A percentile compares a stretch with the other conserved stretches of the same genome.
Evolutionary conservation across 2,329 filamentous ascomycete genomes (phyloP).

Genomic region (Nigrospora oryzae): DNA sequence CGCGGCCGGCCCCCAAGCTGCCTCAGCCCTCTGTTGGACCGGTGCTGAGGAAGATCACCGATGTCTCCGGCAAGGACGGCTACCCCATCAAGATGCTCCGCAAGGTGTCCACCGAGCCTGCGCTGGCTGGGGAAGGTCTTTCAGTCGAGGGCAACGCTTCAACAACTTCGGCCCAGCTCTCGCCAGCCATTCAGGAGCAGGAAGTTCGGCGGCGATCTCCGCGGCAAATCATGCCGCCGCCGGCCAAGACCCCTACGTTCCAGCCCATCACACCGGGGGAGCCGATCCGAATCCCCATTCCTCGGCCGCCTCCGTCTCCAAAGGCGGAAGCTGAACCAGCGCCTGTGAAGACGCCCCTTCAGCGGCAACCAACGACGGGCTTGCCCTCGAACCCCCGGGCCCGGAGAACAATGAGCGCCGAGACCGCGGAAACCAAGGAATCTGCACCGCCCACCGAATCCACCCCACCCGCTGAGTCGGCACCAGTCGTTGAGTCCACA

Average conservation of each 20-base stretch:
- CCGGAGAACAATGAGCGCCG: slow-evolving; percentile 18
- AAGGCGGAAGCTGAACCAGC: slow-evolving; percentile 20
- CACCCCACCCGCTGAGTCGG: background rate
- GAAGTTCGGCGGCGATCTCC: slow-evolving; percentile 42
- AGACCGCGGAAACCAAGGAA: slow-evolving; percentile 20
- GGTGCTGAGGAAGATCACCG: background rate
- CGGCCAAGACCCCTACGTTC: slow-evolving; percentile 11
- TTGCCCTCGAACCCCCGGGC: slow-evolving; percentile 39
- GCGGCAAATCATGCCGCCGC: slow-evolving; percentile 19
- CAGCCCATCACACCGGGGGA: slow-evolving; percentile 17
- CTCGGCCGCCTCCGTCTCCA: slow-evolving; percentile 19
- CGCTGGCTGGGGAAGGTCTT: slow-evolving; percentile 9
- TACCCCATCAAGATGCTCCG: background rate
- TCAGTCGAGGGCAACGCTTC: slow-evolving; percentile 25
- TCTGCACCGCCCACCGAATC: background rate
- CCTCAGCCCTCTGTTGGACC: background rate
- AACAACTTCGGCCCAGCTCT: slow-evolving; percentile 40
- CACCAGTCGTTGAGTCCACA: too few species aligned
- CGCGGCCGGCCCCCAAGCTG: slow-evolving; percentile 25
- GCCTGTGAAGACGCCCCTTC: slow-evolving; percentile 28
- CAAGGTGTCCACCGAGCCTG: background rate
- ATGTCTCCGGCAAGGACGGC: background rate
- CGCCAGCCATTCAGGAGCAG: slow-evolving; percentile 36
- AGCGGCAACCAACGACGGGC: slow-evolving; percentile 35
- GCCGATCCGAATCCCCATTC: slow-evolving; percentile 22